Evolutionary conservation across 371 early-diverging fungal genomes (phyloP).

Genomic region (Vittaforma corneae): DNA sequence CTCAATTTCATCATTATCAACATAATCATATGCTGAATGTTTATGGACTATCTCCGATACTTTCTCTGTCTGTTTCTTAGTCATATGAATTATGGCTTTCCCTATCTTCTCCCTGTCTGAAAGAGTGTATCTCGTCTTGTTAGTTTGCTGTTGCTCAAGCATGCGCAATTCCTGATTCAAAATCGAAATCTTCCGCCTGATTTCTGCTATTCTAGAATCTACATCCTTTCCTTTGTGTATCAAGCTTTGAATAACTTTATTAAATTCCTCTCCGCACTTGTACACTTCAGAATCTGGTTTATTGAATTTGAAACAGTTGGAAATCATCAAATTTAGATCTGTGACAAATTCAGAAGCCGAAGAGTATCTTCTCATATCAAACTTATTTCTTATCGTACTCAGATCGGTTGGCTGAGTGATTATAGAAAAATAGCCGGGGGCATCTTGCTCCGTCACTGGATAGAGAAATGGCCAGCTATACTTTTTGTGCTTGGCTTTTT

Average conservation of each 20-base stretch:
- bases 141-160: conserved; percentile 40
- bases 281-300: conserved; percentile 73
- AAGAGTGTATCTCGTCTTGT: conserved; percentile 26
- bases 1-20: conserved; percentile 51
- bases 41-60: conserved; percentile 43
- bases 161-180: conserved; percentile 44
- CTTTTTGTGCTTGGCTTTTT: conserved; percentile 46
- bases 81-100: conserved; percentile 30
- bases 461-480: conserved; percentile 58
- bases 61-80: conserved; percentile 26
- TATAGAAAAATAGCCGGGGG: conserved; percentile 54
- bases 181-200: conserved; percentile 48
- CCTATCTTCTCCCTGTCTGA: conserved; percentile 39
- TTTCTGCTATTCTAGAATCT: conserved; percentile 39
- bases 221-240: conserved; percentile 23
- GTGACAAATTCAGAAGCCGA: conserved; percentile 42
- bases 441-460: conserved; percentile 48
- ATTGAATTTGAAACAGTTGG: conserved; percentile 85
- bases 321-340: conserved; percentile 61
- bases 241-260: conserved; percentile 31
- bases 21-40: conserved; percentile 27
- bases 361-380: conserved; percentile 31
- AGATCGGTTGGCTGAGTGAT: conserved; percentile 57
- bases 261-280: conserved; percentile 52
- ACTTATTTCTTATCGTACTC: conserved; percentile 41